Evolutionary conservation across 371 early-diverging fungal genomes (phyloP).

Genomic region (Furculomyces boomerangus): DNA sequence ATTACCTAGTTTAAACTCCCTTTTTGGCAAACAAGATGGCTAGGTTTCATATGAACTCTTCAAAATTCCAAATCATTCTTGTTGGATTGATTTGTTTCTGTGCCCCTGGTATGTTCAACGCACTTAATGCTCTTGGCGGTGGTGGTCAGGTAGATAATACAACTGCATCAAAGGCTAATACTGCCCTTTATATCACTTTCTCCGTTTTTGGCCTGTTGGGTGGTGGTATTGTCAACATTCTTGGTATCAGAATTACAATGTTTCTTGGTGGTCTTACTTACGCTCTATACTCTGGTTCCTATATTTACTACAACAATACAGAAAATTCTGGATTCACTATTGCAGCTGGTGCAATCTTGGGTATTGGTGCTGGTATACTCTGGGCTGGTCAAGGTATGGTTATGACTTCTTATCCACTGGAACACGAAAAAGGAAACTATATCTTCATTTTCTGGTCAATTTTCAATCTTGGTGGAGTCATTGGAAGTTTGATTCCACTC

Average conservation of each 20-base stretch:
- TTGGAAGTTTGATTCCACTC: constrained; percentile 52
- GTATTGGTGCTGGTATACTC: constrained; percentile 30
- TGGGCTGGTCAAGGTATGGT: constrained; percentile 68
- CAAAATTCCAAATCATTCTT: constrained; percentile 32
- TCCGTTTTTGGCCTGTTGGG: constrained; percentile 40
- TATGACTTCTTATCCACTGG: constrained; percentile 61
- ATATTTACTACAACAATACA: constrained; percentile 23
- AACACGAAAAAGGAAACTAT: constrained; percentile 52
- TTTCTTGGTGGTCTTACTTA: constrained; percentile 22
- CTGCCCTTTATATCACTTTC: constrained; percentile 46
- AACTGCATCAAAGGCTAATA: constrained; percentile 42
- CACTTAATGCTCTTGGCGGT: constrained; percentile 45
- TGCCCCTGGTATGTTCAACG: constrained; percentile 77
- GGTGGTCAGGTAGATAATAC: constrained; percentile 47
- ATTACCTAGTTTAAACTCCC: too few species aligned
- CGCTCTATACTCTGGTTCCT: constrained; percentile 29
- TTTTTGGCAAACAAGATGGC: too few species aligned
- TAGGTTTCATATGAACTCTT: too few species aligned
- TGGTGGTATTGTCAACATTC: constrained; percentile 27
- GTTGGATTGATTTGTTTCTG: constrained; percentile 57
- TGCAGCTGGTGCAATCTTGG: constrained; percentile 30
- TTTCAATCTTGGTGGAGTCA: constrained; percentile 60
- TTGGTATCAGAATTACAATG: constrained; percentile 26
- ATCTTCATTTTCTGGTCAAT: constrained; percentile 67
- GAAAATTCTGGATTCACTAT: constrained; percentile 27